Base-by-base conservation (phyloP, 192 early-diverging fungal genomes). In the Coemansia aciculifera region DNA sequence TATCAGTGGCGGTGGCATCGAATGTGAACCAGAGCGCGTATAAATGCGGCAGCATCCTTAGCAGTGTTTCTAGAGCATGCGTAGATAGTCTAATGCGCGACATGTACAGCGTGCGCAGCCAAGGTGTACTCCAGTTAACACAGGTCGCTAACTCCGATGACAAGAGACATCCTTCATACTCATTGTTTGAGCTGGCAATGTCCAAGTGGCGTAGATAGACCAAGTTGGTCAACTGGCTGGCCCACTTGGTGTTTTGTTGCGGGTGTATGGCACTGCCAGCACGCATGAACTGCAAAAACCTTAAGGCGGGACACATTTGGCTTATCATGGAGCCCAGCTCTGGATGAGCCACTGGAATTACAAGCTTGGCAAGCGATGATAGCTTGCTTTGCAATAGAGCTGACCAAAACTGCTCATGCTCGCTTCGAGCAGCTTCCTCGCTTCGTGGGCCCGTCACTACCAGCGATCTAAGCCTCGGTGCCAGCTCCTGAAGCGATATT, bases 181-280 rank as follows among this genome's bases (percentile, higher is more conserved):
- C 71, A 49, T 81, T 72, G 62, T 81, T 81, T 32, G 79, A 76
- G 66, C 79, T 81, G 15, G 79, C 79, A 62, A 81, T 69, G 43
- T 81, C 61, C 11, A 81, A 54, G 37, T 65, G 49, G n/a, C 65
- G 62, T 11, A 81, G 67, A 2, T 17, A 19, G 6, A 43, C 34
- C n/a, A 76, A 43, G 46, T 51, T 40, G 7, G 68, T 67, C n/a
- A 81, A 57, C 23, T 67, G 49, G 10, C 54, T 24, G 36, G 59
- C 71, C 79, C 79, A 81, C 34, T 64, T 54, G 52, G 67, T 59
- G 52, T 81, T 81, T 37, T 68, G 64, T 4, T 68, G 42, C 3
- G 36, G 74, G 17, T 70, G 9, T 27, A 81, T 76, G 23, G 59
- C 59, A 42, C 74, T 71, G n/a, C 74, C 79, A 31, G 68, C 60